phyloP scores from a whole-genome alignment of 23 red algal genomes.

The Rhodosorus marinus region DNA sequence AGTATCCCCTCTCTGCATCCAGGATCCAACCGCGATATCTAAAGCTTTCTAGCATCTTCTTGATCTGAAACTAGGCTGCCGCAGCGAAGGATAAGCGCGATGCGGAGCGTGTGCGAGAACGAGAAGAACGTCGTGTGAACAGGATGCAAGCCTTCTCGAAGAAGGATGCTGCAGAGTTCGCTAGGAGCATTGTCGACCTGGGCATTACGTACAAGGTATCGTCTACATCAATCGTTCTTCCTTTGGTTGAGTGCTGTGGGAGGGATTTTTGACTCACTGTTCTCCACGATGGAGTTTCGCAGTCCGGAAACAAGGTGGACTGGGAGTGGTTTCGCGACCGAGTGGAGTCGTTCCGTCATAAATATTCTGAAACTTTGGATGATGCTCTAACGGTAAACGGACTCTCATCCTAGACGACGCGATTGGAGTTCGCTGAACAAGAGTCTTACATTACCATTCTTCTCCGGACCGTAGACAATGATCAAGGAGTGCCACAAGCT shows the following conservation, averaged over 20 bases:
- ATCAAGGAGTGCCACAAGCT: too few species aligned
- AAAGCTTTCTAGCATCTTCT: too few species aligned
- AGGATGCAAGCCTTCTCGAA: conserved; percentile 48
- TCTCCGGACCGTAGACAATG: too few species aligned
- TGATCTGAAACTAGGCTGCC: too few species aligned
- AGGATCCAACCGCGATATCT: too few species aligned
- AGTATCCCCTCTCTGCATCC: too few species aligned
- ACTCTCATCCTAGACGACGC: too few species aligned
- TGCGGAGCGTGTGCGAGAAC: conserved; percentile 12
- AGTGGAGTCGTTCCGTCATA: conserved; percentile 21
- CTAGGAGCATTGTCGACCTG: conserved; percentile 24
- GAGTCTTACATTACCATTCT: too few species aligned
- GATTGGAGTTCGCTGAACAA: too few species aligned
- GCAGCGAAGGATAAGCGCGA: conserved; percentile 17
- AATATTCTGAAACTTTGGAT: conserved; percentile 34
- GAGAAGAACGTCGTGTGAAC: conserved; percentile 10
- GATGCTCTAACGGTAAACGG: conserved; percentile 22
- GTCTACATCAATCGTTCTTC: not conserved
- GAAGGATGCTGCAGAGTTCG: conserved; percentile 50
- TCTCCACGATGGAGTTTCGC: too few species aligned
- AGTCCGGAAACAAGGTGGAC: too few species aligned
- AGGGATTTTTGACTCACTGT: conserved; percentile 7
- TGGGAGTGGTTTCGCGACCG: conserved; percentile 49
- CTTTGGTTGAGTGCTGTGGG: not conserved
- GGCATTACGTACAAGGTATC: conserved; percentile 10